These are phyloP conservation scores for Thelephora aurantiotincta DNA, from an alignment of 768 basidiomycete species.

Conservation along the genomic window DNA sequence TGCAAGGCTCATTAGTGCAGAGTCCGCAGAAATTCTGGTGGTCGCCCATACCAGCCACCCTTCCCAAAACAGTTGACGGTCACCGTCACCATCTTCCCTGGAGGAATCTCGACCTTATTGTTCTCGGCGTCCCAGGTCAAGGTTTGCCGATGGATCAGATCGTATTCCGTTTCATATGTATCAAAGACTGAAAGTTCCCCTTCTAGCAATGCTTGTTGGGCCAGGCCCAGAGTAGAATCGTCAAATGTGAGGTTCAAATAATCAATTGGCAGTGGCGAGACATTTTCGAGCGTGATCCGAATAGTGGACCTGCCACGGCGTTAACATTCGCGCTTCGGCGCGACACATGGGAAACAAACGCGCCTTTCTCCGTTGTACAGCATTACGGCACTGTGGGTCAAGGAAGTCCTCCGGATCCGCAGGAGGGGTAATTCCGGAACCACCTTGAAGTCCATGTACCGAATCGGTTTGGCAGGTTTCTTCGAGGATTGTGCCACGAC, in stretches of 20 bases:
- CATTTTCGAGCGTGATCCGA: slow-evolving; percentile 81
- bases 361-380: slow-evolving; percentile 90
- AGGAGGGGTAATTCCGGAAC: slow-evolving; percentile 81
- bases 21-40: slow-evolving; percentile 5
- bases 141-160: slow-evolving; percentile 60
- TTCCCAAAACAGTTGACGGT: slow-evolving; percentile 76
- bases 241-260: slow-evolving; percentile 81
- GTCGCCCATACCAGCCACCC: slow-evolving; percentile 60
- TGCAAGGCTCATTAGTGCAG: slow-evolving; percentile 18
- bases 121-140: slow-evolving; percentile 53
- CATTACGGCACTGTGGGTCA: slow-evolving; percentile 91
- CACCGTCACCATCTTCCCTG: slow-evolving; percentile 58
- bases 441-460: slow-evolving; percentile 71
- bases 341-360: not conserved
- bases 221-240: slow-evolving; percentile 73
- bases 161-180: slow-evolving; percentile 82
- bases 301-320: slow-evolving; percentile 50
- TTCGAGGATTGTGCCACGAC: not conserved
- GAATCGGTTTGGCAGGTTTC: slow-evolving; percentile 16
- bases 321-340: no score
- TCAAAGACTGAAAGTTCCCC: slow-evolving; percentile 73
- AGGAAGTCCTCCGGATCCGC: slow-evolving; percentile 73
- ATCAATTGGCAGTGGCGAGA: slow-evolving; percentile 69
- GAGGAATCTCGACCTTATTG: slow-evolving; percentile 39
- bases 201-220: slow-evolving; percentile 65